A percentile compares a stretch with the other conserved stretches of the same genome.
phyloP scores from a whole-genome alignment of 768 basidiomycete genomes.

The Kwoniella heveanensis region DNA sequence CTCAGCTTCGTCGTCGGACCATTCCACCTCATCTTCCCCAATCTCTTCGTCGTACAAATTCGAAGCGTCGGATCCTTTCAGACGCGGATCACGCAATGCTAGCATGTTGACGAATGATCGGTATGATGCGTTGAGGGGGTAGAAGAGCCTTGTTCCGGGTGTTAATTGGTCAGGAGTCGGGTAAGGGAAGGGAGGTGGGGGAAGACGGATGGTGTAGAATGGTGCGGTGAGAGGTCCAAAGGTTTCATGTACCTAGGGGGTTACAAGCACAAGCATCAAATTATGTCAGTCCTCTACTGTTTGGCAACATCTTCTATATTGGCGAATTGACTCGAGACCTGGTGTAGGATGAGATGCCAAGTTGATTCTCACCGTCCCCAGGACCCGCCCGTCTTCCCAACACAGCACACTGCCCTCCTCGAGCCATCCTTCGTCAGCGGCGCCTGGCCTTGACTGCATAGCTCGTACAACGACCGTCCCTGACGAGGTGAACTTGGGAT shows the following conservation, averaged over 20 bases:
- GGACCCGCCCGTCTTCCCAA: conserved; percentile 81
- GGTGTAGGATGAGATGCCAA: too few species aligned
- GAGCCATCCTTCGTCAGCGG: conserved; percentile 59
- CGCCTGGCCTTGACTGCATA: conserved; percentile 41
- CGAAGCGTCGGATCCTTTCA: conserved; percentile 90
- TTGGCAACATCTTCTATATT: too few species aligned
- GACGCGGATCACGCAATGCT: conserved; percentile 62
- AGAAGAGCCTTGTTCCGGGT: conserved; percentile 66
- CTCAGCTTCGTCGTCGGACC: conserved; percentile 93
- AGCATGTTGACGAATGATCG: conserved; percentile 83
- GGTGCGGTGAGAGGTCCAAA: conserved; percentile 92
- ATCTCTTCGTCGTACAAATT: conserved; percentile 95
- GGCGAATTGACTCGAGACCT: too few species aligned
- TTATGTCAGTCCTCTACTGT: too few species aligned
- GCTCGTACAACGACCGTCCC: conserved; percentile 51
- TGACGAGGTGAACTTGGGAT: conserved; percentile 39
- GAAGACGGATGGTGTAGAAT: conserved; percentile 84
- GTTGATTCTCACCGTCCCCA: conserved; percentile 89
- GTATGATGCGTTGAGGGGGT: conserved; percentile 66
- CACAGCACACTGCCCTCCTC: conserved; percentile 90
- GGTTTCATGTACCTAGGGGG: conserved; percentile 94
- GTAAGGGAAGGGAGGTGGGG: conserved; percentile 60
- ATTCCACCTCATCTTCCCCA: conserved; percentile 84
- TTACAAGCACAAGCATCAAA: background rate
- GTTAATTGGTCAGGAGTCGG: conserved; percentile 37